Evolutionary conservation across 2,329 filamentous ascomycete species (phyloP).

Genomic region (Colletotrichum trifolii): DNA sequence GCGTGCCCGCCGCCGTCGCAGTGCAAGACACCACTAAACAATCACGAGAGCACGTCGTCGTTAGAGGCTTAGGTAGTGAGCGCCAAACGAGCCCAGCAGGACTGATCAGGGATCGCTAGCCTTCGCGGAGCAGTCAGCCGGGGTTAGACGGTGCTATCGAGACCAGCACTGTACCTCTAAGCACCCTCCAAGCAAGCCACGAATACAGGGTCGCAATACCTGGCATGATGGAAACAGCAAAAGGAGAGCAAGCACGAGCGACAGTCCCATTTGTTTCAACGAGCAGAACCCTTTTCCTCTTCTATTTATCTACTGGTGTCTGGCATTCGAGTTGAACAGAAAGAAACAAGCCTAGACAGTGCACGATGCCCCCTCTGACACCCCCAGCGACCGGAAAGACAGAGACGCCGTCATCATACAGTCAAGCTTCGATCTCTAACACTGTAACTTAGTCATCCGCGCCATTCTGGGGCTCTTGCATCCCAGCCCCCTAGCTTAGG

Average conservation of each 20-base stretch:
- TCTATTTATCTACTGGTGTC: too few species aligned
- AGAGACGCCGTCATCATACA: conserved; percentile 23
- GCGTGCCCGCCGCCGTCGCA: conserved; percentile 27
- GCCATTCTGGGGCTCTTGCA: not conserved
- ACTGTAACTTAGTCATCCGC: conserved; percentile 15
- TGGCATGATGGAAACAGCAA: not conserved
- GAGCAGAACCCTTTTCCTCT: too few species aligned
- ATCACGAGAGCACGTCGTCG: conserved; percentile 36
- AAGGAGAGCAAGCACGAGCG: not conserved
- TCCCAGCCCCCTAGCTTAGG: conserved; percentile 20
- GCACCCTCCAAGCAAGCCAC: conserved; percentile 8
- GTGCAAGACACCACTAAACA: conserved; percentile 31
- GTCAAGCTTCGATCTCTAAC: not conserved
- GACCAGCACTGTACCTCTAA: conserved; percentile 4
- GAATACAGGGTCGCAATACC: not conserved
- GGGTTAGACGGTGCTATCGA: conserved; percentile 26
- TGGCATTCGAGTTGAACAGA: not conserved
- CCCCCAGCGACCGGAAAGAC: conserved; percentile 13
- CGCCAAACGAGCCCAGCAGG: conserved; percentile 29
- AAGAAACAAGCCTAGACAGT: not conserved
- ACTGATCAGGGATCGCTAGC: conserved; percentile 23
- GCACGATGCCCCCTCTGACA: conserved; percentile 6
- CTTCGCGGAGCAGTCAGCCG: conserved; percentile 4
- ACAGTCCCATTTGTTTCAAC: too few species aligned
- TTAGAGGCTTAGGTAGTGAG: conserved; percentile 21